These are phyloP conservation scores for Lactarius deliciosus DNA, from an alignment of 768 basidiomycete species.

Conservation along the genomic window DNA sequence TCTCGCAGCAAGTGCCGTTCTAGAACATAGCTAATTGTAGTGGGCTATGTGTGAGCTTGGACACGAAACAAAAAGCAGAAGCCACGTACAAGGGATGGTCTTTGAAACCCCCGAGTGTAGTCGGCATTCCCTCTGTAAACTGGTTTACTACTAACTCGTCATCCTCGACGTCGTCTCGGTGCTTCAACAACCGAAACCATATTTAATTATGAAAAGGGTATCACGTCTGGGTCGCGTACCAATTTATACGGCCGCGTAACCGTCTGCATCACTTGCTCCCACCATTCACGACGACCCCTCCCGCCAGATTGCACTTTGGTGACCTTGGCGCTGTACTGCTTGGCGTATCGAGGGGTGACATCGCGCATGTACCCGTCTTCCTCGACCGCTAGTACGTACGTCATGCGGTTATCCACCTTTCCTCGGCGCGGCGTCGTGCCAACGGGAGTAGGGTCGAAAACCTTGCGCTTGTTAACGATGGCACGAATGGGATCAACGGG, in stretches of 20 bases:
- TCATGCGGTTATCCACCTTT: constrained; percentile 73
- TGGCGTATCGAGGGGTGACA: constrained; percentile 87
- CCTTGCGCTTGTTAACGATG: constrained; percentile 74
- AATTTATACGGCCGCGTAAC: constrained; percentile 79
- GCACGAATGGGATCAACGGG: constrained; percentile 87
- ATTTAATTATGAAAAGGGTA: background rate
- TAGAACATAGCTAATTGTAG: constrained; percentile 66
- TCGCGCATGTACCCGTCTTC: constrained; percentile 93
- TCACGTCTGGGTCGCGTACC: constrained; percentile 44
- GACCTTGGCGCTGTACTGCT: constrained; percentile 75
- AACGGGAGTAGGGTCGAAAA: constrained; percentile 63
- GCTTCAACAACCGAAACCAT: constrained; percentile 44
- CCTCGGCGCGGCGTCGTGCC: constrained; percentile 28
- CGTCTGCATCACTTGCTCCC: constrained; percentile 63
- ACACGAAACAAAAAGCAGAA: background rate
- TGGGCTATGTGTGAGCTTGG: background rate
- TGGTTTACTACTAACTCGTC: constrained; percentile 78
- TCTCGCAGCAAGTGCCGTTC: constrained; percentile 84
- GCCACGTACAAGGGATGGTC: constrained; percentile 81
- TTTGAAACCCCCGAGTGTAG: constrained; percentile 88
- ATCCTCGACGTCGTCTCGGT: constrained; percentile 92
- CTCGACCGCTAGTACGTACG: constrained; percentile 92
- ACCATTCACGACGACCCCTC: constrained; percentile 79
- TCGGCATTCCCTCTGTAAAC: constrained; percentile 90
- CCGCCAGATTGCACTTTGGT: constrained; percentile 75